These are phyloP conservation scores for Fraxinus quadrangulata DNA, from an alignment of 257 asterid species.

Conservation along the genomic window DNA sequence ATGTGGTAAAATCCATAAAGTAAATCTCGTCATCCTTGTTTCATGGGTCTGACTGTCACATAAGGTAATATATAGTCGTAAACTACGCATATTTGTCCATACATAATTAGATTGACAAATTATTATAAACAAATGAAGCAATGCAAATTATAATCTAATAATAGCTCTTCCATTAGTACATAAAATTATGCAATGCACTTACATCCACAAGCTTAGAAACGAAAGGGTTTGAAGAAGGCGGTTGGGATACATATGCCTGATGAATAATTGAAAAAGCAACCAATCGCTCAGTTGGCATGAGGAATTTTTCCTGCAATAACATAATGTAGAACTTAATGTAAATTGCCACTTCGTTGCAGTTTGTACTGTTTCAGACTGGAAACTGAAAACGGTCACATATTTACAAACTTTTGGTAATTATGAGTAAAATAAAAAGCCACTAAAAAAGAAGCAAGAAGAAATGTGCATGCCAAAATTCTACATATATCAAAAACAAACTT, in stretches of 20 bases:
- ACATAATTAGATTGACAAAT: slow-evolving; percentile 6
- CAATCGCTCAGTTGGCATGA: slow-evolving; percentile 68
- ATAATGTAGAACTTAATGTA: slow-evolving; percentile 7
- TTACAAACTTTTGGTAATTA: background rate
- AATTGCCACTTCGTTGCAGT: slow-evolving; percentile 9
- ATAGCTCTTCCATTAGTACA: slow-evolving; percentile 11
- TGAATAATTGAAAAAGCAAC: slow-evolving; percentile 71
- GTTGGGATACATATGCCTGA: slow-evolving; percentile 72
- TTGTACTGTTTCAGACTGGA: slow-evolving; percentile 7
- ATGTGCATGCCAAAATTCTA: background rate
- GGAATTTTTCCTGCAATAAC: slow-evolving; percentile 67
- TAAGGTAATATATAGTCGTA: background rate
- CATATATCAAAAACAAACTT: background rate
- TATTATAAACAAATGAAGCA: slow-evolving; percentile 4
- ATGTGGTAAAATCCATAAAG: background rate
- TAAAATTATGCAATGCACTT: slow-evolving; percentile 35
- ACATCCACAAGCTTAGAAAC: slow-evolving; percentile 71
- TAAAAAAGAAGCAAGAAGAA: background rate
- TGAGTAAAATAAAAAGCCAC: background rate
- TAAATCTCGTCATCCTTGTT: background rate
- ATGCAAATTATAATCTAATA: background rate
- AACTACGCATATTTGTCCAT: background rate
- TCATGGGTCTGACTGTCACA: background rate
- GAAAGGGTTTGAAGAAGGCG: slow-evolving; percentile 76
- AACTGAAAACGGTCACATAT: slow-evolving; percentile 1